Evolutionary conservation across 805 yeast genomes (phyloP).

Genomic region (Scheffersomyces coipomensis): DNA sequence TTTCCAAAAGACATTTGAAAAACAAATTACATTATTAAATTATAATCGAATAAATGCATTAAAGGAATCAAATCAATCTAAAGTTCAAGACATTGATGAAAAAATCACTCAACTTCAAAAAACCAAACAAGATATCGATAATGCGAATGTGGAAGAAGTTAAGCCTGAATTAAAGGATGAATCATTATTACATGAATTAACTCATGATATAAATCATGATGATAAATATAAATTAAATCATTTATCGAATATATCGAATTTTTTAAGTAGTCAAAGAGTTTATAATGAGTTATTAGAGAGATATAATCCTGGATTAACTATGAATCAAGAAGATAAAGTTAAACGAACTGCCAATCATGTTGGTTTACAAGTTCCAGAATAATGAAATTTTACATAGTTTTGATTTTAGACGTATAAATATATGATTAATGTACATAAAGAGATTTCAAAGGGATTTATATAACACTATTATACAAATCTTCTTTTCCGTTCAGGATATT

Average conservation of each 20-base stretch:
- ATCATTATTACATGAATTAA: slow-evolving; percentile 1
- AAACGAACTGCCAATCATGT: slow-evolving; percentile 81
- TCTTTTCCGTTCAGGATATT: slow-evolving; percentile 17
- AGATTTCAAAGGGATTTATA: no score
- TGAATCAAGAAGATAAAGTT: slow-evolving; percentile 77
- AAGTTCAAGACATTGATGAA: slow-evolving; percentile 29
- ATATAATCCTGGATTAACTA: slow-evolving; percentile 80
- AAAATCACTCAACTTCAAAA: slow-evolving; percentile 15
- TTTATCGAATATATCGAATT: slow-evolving; percentile 58
- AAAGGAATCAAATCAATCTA: slow-evolving; percentile 27
- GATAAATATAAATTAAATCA: slow-evolving; percentile 27
- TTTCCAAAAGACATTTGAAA: slow-evolving; percentile 38
- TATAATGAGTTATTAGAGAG: slow-evolving; percentile 79
- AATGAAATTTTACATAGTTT: slow-evolving; percentile 1
- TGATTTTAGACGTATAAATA: not conserved
- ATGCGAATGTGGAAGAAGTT: not conserved
- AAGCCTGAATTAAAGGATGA: not conserved
- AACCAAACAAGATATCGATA: not conserved
- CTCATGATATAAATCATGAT: not conserved
- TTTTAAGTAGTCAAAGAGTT: slow-evolving; percentile 67
- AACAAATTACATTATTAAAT: slow-evolving; percentile 44
- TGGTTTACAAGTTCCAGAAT: slow-evolving; percentile 59
- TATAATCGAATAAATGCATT: slow-evolving; percentile 49
- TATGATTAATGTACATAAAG: no score
- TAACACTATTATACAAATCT: slow-evolving; percentile 6